These are phyloP conservation scores for Fusarium sp. DNA, from an alignment of 2,329 filamentous ascomycete species.

Conservation along the genomic window DNA sequence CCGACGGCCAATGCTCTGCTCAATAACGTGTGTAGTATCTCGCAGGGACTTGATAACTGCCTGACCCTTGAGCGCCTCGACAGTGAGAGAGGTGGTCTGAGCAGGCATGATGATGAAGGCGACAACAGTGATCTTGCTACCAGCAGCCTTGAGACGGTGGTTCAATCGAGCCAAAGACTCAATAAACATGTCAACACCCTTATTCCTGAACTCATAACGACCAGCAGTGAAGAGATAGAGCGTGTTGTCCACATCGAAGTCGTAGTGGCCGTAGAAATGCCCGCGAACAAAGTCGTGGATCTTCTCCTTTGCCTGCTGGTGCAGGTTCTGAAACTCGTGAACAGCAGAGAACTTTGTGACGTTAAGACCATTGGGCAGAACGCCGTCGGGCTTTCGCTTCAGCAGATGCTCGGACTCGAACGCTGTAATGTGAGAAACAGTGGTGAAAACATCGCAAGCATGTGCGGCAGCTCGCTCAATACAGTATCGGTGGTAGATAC, in stretches of 20 bases:
- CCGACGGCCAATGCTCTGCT: conserved; percentile 90
- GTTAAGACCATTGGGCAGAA: conserved; percentile 95
- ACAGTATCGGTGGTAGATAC: conserved; percentile 98
- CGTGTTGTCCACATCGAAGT: conserved; percentile 96
- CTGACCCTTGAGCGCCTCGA: conserved; percentile 95
- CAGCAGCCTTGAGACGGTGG: conserved; percentile 85
- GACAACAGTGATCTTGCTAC: conserved; percentile 93
- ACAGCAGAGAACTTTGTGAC: conserved; percentile 97
- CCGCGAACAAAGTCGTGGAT: conserved; percentile 98
- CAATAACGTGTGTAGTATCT: conserved; percentile 93
- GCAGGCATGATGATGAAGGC: conserved; percentile 99
- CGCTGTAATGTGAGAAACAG: conserved; percentile 97
- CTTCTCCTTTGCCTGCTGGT: conserved; percentile 96
- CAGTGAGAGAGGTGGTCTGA: conserved; percentile 92
- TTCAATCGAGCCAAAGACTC: conserved; percentile 95
- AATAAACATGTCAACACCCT: conserved; percentile 99
- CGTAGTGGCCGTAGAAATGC: conserved; percentile 98
- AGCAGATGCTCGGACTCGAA: conserved; percentile 98
- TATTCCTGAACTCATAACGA: conserved; percentile 97
- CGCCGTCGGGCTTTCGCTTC: conserved; percentile 97
- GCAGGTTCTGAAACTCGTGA: conserved; percentile 98
- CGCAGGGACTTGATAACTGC: conserved; percentile 96
- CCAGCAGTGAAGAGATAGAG: conserved; percentile 98
- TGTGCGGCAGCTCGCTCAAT: conserved; percentile 95
- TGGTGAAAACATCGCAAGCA: conserved; percentile 95